Evolutionary conservation across 2,329 filamentous ascomycete species (phyloP).

Genomic region (Aspergillus pseudoviridinutans): DNA sequence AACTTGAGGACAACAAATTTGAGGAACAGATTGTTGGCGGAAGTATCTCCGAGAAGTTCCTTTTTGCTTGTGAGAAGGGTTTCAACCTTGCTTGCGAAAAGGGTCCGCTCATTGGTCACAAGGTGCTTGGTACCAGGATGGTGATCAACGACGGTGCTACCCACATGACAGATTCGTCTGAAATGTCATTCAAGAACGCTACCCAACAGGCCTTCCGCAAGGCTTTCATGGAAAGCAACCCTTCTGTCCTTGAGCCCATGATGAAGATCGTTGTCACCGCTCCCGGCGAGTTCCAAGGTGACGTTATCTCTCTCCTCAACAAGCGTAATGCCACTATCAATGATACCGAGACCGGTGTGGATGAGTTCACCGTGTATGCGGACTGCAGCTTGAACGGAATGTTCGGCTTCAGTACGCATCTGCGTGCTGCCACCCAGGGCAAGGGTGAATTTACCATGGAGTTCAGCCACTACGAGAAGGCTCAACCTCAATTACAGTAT

Average conservation of each 20-base stretch:
- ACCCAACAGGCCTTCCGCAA: conserved; percentile 97
- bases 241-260: conserved; percentile 84
- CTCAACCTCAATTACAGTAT: conserved; percentile 84
- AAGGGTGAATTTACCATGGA: conserved; percentile 99
- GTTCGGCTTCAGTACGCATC: conserved; percentile 92
- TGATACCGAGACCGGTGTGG: conserved; percentile 87
- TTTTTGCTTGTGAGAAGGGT: conserved; percentile 91
- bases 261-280: conserved; percentile 99
- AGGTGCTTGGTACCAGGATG: conserved; percentile 85
- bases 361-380: conserved; percentile 88
- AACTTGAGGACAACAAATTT: conserved; percentile 72
- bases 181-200: conserved; percentile 91
- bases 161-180: conserved; percentile 95
- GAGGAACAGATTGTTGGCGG: conserved; percentile 85
- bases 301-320: conserved; percentile 90
- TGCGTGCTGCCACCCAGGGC: conserved; percentile 90
- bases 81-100: conserved; percentile 79
- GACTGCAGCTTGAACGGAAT: conserved; percentile 94
- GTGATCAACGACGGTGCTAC: conserved; percentile 93
- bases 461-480: conserved; percentile 90
- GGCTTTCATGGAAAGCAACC: conserved; percentile 75
- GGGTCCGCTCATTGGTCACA: conserved; percentile 88
- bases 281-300: conserved; percentile 95
- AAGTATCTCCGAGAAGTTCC: conserved; percentile 89
- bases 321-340: conserved; percentile 94